These are phyloP conservation scores for Yamadazyma oceani DNA, from an alignment of 1,139 yeast genomes.

Conservation along the genomic window DNA sequence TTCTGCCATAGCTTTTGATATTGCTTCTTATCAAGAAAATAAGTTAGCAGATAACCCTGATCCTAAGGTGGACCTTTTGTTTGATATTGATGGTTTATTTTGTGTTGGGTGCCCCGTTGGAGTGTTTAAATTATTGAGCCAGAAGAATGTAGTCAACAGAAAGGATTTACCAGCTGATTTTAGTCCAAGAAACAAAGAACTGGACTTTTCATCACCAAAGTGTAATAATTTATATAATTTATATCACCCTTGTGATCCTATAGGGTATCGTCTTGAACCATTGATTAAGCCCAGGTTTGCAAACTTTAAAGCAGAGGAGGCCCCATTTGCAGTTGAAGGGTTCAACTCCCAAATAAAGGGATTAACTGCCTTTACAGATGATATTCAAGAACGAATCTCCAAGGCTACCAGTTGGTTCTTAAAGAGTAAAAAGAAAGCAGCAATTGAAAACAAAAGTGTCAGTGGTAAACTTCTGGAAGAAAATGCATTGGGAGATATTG, in stretches of 20 bases:
- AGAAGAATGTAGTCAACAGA: slow-evolving; percentile 51
- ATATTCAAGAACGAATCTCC: slow-evolving; percentile 43
- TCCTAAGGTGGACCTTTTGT: slow-evolving; percentile 47
- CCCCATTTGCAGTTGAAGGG: slow-evolving; percentile 56
- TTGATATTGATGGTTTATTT: slow-evolving; percentile 73
- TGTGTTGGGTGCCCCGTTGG: slow-evolving; percentile 91
- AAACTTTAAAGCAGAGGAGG: slow-evolving; percentile 56
- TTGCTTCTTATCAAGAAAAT: slow-evolving; percentile 60
- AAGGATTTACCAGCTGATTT: slow-evolving; percentile 19
- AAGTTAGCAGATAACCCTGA: slow-evolving; percentile 20
- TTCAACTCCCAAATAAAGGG: slow-evolving; percentile 44
- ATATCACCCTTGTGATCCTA: slow-evolving; percentile 88
- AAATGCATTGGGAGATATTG: slow-evolving; percentile 47
- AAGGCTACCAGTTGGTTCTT: slow-evolving; percentile 49
- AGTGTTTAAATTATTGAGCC: slow-evolving; percentile 70
- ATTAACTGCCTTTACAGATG: slow-evolving; percentile 42
- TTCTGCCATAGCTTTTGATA: slow-evolving; percentile 79
- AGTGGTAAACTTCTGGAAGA: slow-evolving; percentile 30
- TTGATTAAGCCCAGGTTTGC: slow-evolving; percentile 58
- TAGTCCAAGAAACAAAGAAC: slow-evolving; percentile 17
- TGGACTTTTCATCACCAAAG: slow-evolving; percentile 41
- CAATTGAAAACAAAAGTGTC: slow-evolving; percentile 11
- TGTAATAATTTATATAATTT: slow-evolving; percentile 68
- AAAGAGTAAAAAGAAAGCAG: slow-evolving; percentile 18
- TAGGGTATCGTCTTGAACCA: slow-evolving; percentile 86